A percentile compares a stretch with the other conserved stretches of the same genome.
phyloP scores from a whole-genome alignment of 345 rosid genomes.

The Sisymbrium irio region DNA sequence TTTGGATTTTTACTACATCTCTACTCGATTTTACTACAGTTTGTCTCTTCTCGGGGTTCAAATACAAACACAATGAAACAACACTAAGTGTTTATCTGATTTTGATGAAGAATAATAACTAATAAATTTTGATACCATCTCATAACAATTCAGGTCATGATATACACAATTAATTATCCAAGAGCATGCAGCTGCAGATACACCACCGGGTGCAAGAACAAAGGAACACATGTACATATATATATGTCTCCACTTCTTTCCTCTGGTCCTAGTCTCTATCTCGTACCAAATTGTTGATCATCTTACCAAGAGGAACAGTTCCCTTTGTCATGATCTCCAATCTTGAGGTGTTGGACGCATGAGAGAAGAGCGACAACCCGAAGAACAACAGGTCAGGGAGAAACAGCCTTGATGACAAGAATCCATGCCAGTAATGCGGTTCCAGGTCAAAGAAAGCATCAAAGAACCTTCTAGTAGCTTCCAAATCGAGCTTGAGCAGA shows the following conservation, averaged over 20 bases:
- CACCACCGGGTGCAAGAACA: not conserved
- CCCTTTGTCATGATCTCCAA: conserved; percentile 96
- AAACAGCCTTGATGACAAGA: conserved; percentile 88
- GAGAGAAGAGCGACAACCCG: conserved; percentile 76
- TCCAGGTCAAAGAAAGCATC: conserved; percentile 81
- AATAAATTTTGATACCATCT: not conserved
- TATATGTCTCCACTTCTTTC: not conserved
- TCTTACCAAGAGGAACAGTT: conserved; percentile 76
- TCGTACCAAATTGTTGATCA: conserved; percentile 74
- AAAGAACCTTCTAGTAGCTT: conserved; percentile 85
- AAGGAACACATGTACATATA: conserved; percentile 18
- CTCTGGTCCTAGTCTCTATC: conserved; percentile 57
- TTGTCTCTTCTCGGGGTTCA: too few species aligned
- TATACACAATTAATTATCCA: conserved; percentile 22
- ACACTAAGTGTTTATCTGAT: not conserved
- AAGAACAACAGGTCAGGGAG: conserved; percentile 77
- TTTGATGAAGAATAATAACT: conserved; percentile 3
- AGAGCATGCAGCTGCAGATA: not conserved
- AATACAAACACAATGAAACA: too few species aligned
- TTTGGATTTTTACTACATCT: too few species aligned
- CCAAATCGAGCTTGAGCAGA: conserved; percentile 80
- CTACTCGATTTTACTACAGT: too few species aligned
- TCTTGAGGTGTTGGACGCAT: conserved; percentile 88
- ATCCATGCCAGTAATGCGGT: conserved; percentile 94
- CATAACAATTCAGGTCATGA: conserved; percentile 3